These are phyloP conservation scores for Cercospora sesami DNA, from an alignment of 2,329 filamentous ascomycete species.

Conservation along the genomic window DNA sequence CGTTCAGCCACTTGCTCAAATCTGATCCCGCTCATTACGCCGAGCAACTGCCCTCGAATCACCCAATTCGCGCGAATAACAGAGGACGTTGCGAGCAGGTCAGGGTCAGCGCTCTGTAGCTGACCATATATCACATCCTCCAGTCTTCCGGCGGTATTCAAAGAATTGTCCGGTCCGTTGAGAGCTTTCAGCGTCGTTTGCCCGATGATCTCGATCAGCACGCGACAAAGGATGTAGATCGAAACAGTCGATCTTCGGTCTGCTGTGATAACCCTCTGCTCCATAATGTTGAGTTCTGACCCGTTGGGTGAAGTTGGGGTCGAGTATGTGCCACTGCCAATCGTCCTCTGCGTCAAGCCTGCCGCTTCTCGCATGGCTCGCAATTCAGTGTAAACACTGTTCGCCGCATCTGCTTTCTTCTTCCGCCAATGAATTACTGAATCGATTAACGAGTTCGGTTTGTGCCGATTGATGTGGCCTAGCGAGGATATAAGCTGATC, in stretches of 20 bases:
- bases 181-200: slow-evolving; percentile 82
- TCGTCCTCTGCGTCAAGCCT: slow-evolving; percentile 29
- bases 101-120: slow-evolving; percentile 81
- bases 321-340: slow-evolving; percentile 21
- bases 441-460: slow-evolving; percentile 93
- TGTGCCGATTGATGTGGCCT: slow-evolving; percentile 89
- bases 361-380: slow-evolving; percentile 30
- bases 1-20: slow-evolving; percentile 80
- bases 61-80: slow-evolving; percentile 94
- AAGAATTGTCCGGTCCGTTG: slow-evolving; percentile 52
- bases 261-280: slow-evolving; percentile 36
- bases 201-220: slow-evolving; percentile 88
- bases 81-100: slow-evolving; percentile 73
- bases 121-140: slow-evolving; percentile 97
- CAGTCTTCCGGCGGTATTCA: slow-evolving; percentile 89
- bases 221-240: slow-evolving; percentile 91
- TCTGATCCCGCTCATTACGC: slow-evolving; percentile 93
- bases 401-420: slow-evolving; percentile 84
- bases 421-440: slow-evolving; percentile 98
- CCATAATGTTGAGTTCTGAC: slow-evolving; percentile 33
- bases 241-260: slow-evolving; percentile 91
- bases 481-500: slow-evolving; percentile 92
- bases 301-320: slow-evolving; percentile 27
- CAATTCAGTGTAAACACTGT: slow-evolving; percentile 38
- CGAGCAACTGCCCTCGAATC: slow-evolving; percentile 85